Evolutionary conservation across 768 basidiomycete genomes (phyloP).

Genomic region (Hygrophorus pudorinus): DNA sequence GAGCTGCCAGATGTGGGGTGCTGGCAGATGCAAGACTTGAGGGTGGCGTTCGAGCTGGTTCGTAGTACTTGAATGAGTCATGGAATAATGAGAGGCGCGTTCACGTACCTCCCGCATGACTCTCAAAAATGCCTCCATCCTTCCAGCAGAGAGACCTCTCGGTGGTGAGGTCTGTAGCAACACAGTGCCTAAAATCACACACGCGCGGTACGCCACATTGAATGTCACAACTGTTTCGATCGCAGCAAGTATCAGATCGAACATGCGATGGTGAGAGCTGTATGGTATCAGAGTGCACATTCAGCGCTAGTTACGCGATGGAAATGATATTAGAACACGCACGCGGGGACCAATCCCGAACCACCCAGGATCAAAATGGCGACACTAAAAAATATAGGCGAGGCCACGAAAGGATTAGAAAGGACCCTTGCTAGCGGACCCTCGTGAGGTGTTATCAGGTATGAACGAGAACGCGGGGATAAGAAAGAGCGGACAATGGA

Average conservation of each 20-base stretch:
- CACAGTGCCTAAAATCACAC: conserved; percentile 72
- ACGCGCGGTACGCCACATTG: conserved; percentile 77
- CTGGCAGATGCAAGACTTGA: conserved; percentile 70
- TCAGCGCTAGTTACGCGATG: not conserved
- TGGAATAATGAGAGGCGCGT: not conserved
- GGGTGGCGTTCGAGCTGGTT: conserved; percentile 74
- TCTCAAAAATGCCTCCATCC: conserved; percentile 76
- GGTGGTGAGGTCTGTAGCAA: conserved; percentile 84
- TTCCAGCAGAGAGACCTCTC: conserved; percentile 43
- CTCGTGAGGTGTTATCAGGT: conserved; percentile 22
- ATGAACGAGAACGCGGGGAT: conserved; percentile 18
- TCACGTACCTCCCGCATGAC: conserved; percentile 68
- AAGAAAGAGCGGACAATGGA: conserved; percentile 35
- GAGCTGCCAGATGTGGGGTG: conserved; percentile 87
- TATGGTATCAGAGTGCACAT: conserved; percentile 12
- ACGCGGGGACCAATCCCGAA: conserved; percentile 48
- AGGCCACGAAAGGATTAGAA: conserved; percentile 67
- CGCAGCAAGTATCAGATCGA: conserved; percentile 82
- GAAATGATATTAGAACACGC: not conserved
- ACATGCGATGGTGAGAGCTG: conserved; percentile 44
- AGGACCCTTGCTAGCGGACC: conserved; percentile 31
- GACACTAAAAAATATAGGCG: conserved; percentile 49
- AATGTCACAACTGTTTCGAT: conserved; percentile 71
- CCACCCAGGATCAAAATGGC: conserved; percentile 39
- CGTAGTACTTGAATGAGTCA: not conserved